These are phyloP conservation scores for Colletotrichum godetiae DNA, from an alignment of 2,329 filamentous ascomycete genomes.

Conservation along the genomic window DNA sequence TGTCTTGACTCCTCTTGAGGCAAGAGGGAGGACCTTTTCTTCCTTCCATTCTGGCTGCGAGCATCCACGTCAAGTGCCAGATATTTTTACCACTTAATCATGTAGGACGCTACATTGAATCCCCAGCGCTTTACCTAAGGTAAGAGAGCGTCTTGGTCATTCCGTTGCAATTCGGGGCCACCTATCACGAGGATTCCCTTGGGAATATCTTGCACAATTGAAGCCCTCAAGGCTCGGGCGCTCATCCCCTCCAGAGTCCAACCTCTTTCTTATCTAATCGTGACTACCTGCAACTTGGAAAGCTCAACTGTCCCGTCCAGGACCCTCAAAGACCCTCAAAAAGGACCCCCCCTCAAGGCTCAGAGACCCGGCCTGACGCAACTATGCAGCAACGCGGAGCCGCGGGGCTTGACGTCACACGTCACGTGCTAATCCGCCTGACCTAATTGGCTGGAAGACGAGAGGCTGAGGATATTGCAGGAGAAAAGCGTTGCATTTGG, in stretches of 20 bases:
- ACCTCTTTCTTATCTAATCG: slow-evolving; percentile 23
- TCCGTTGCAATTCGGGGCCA: background rate
- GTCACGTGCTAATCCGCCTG: slow-evolving; percentile 27
- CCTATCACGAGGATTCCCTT: background rate
- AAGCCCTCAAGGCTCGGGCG: background rate
- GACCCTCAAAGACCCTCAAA: background rate
- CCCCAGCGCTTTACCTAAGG: background rate
- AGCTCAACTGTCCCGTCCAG: background rate
- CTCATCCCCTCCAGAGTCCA: background rate
- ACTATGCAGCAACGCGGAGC: background rate
- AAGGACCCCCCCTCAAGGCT: background rate
- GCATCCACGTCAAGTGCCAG: slow-evolving; percentile 4
- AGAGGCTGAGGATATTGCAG: too few species aligned
- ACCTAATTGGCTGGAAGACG: slow-evolving; percentile 2
- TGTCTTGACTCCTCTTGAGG: too few species aligned
- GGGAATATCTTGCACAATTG: background rate
- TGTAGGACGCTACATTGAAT: background rate
- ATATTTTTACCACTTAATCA: background rate
- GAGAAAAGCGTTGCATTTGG: too few species aligned
- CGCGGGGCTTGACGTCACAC: slow-evolving; percentile 33
- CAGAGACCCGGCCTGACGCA: background rate
- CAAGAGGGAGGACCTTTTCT: too few species aligned
- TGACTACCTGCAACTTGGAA: background rate
- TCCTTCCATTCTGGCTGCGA: background rate
- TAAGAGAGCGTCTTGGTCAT: background rate